Evolutionary conservation across 2,329 filamentous ascomycete species (phyloP), one percentile per base, ranked within the genome.

Genomic region (Ceratocystis albifundus): DNA sequence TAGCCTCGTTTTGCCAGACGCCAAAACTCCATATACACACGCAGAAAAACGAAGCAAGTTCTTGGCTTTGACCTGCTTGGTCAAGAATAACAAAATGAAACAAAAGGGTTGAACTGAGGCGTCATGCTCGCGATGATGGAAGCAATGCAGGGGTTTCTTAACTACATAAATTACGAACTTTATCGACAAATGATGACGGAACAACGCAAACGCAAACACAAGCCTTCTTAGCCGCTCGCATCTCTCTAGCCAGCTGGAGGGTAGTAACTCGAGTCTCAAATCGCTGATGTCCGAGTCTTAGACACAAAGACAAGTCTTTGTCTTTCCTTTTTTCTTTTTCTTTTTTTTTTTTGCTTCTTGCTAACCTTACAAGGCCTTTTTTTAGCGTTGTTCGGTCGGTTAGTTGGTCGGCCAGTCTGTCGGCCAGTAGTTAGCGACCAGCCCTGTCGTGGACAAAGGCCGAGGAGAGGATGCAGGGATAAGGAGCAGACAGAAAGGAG

Each of bases 271-370:
- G 6, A 57, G 53, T 57, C 53, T 57, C 53, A 32, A 57, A 57
- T 57, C 53, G 53, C 53, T 57, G 53, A 57, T 32, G 22, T 57
- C 53, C 53, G 53, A 57, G 22, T 28, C 30, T 22, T 25, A 53
- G 48, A 53, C 5, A 53, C 4, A 53, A 50, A 53, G 25, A 53
- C 20, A 53, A 22, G n/a, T 46, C n/a, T 46, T 46, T 22, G 20
- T 17, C 48, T 4, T 46, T 46, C n/a, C 12, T 50, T 15, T 50
- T 22, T 8, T 46, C n/a, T 22, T 53, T 15, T 50, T 20, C 4
- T 4, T 6, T 10, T 50, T 53, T 53, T 12, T 6, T 10, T 50
- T 53, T 53, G 4, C 25, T 28, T 55, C 50, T 28, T 32, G 25
- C 50, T 6, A 12, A 25, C 53, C 15, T 20, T 25, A 53, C 48